phyloP scores from a whole-genome alignment of 345 rosid genomes.

The Brassica juncea region DNA sequence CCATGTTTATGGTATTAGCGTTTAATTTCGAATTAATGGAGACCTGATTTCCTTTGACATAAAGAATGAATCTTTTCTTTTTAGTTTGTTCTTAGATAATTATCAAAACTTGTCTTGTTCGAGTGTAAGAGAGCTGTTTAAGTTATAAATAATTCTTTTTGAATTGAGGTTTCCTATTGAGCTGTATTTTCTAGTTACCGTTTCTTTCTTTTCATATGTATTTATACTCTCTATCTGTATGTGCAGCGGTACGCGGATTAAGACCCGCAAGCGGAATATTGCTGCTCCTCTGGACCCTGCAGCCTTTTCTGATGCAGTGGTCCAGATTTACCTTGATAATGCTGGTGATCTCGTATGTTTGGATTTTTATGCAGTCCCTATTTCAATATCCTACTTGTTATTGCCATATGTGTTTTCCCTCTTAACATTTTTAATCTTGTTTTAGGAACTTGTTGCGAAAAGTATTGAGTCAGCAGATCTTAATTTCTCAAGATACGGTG shows the following conservation, averaged over 20 bases:
- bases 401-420: neutral
- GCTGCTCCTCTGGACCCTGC: slow-evolving; percentile 99
- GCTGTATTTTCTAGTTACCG: too few species aligned
- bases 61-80: too few species aligned
- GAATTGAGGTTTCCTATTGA: neutral
- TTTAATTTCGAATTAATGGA: too few species aligned
- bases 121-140: too few species aligned
- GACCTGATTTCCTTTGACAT: too few species aligned
- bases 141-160: too few species aligned
- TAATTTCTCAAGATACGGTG: slow-evolving; percentile 94
- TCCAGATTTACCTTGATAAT: slow-evolving; percentile 93
- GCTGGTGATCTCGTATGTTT: slow-evolving; percentile 92
- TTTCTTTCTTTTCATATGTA: neutral
- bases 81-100: too few species aligned
- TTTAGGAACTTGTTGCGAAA: slow-evolving; percentile 86
- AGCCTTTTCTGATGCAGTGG: slow-evolving; percentile 95
- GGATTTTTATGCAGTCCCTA: neutral
- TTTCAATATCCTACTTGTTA: too few species aligned
- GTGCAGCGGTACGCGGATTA: slow-evolving; percentile 98
- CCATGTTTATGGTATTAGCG: too few species aligned
- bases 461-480: slow-evolving; percentile 85
- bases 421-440: neutral
- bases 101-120: too few species aligned
- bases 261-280: slow-evolving; percentile 99
- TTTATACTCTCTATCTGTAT: neutral